Conservation (phyloP, 352 stramenopile species). For the Halophytophthora batemanensis region DNA sequence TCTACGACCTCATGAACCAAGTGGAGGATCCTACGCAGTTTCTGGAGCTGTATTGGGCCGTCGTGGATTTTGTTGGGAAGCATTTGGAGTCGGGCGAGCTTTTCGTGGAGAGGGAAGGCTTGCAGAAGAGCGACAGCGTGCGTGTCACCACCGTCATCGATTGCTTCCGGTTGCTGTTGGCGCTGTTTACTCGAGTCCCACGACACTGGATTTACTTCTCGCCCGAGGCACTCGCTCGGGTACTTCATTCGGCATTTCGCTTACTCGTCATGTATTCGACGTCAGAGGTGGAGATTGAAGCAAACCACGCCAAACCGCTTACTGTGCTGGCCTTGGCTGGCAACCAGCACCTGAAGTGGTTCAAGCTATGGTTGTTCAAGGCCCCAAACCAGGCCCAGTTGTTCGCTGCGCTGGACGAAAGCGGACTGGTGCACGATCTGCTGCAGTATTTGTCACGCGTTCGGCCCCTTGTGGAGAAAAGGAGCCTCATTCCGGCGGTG, state of each 20-base stretch:
- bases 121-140: slow-evolving; percentile 7
- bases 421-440: slow-evolving; percentile 30
- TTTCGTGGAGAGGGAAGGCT: slow-evolving; percentile 20
- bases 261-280: slow-evolving; percentile 40
- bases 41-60: slow-evolving; percentile 40
- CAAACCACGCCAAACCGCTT: slow-evolving; percentile 19
- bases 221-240: slow-evolving; percentile 32
- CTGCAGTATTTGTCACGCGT: slow-evolving; percentile 42
- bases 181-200: slow-evolving; percentile 29
- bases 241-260: slow-evolving; percentile 42
- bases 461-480: slow-evolving; percentile 22
- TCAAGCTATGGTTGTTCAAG: slow-evolving; percentile 48
- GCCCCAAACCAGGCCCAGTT: slow-evolving; percentile 30
- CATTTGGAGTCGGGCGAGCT: slow-evolving; percentile 25
- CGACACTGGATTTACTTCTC: slow-evolving; percentile 64
- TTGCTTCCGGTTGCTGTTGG: slow-evolving; percentile 39
- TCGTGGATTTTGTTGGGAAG: slow-evolving; percentile 43
- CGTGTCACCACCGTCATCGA: slow-evolving; percentile 22
- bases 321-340: slow-evolving; percentile 34
- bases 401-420: slow-evolving; percentile 32
- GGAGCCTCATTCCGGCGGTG: not conserved
- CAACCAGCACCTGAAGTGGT: slow-evolving; percentile 30
- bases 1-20: slow-evolving; percentile 41
- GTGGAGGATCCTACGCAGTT: slow-evolving; percentile 49
- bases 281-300: slow-evolving; percentile 20